Evolutionary conservation across 2,329 filamentous ascomycete species (phyloP), one percentile per base, ranked within the genome.

Genomic region (Trichophyton benhamiae): DNA sequence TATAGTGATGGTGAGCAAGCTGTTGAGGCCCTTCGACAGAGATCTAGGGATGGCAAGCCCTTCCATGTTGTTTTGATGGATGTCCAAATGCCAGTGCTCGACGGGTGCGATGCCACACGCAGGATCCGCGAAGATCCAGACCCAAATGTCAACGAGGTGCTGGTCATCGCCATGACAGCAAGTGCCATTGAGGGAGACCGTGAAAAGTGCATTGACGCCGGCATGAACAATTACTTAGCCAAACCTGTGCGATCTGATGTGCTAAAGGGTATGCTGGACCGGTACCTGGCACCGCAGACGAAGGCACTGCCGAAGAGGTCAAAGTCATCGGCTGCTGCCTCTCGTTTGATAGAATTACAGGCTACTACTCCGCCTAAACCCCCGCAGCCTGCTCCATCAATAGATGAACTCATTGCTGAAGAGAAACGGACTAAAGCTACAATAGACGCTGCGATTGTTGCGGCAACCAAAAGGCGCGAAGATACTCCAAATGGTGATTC

Each of bases 151-250:
- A 82, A 89, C 59, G 86, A 89, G 65, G 84, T 95, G 1, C 79
- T 96, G n/a, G 88, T 97, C 57, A 96, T 97, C 67, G 92, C 92
- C 60, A 96, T 97, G 92, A 97, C 92, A 0, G 92, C 92, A 0
- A 91, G 87, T 27, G 92, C 92, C 2, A 97, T 97, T 64, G 88
- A 94, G 71, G 92, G 92, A 17, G 92, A 97, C 71, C 82, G 91
- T 57, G 92, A 97, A 72, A 96, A 95, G 75, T 96, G 92, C 67
- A 78, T 96, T n/a, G 89, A 91, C 58, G 89, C 90, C 0, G 92
- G 92, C 52, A 97, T 97, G 92, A 96, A 96, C 73, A 94, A 96
- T 69, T 97, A 96, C 69, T 82, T 96, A 0, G 91, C 92, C 15
- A 97, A 97, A 72, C 92, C 92, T 0, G 92, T 97, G n/a, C 83